Evolutionary conservation across 148 eudicot genomes (phyloP).

Genomic region (Bassia scoparia): DNA sequence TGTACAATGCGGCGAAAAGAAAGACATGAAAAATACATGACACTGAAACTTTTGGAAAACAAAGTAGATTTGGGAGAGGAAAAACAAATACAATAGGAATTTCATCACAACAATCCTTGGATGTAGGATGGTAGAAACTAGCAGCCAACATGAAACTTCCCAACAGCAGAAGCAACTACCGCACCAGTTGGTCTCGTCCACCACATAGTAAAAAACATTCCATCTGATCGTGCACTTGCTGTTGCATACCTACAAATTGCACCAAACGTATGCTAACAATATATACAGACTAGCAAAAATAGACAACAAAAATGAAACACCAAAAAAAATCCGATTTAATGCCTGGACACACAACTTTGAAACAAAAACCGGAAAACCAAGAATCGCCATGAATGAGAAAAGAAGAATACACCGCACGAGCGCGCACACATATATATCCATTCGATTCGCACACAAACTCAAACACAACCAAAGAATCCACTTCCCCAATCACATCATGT

Average conservation of each 20-base stretch:
- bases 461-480: background rate
- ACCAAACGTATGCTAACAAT: constrained; percentile 1
- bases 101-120: too few relatives aligned
- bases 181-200: constrained; percentile 84
- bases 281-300: background rate
- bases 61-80: too few relatives aligned
- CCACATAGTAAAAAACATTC: constrained; percentile 99
- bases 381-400: too few relatives aligned
- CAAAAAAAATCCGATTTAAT: background rate
- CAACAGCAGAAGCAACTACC: constrained; percentile 45
- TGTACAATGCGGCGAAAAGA: too few relatives aligned
- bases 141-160: constrained; percentile 1
- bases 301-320: background rate
- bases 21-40: too few relatives aligned
- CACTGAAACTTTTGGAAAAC: too few relatives aligned
- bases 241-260: constrained; percentile 75
- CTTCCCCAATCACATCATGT: background rate
- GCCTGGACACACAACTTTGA: too few relatives aligned
- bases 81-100: too few relatives aligned
- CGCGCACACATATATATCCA: too few relatives aligned
- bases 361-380: background rate
- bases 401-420: too few relatives aligned
- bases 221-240: constrained; percentile 95
- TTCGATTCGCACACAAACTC: too few relatives aligned
- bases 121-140: too few relatives aligned